These are phyloP conservation scores for rapeseed (Brassica napus) DNA, from an alignment of 345 rosid genomes.

Conservation along the genomic window DNA sequence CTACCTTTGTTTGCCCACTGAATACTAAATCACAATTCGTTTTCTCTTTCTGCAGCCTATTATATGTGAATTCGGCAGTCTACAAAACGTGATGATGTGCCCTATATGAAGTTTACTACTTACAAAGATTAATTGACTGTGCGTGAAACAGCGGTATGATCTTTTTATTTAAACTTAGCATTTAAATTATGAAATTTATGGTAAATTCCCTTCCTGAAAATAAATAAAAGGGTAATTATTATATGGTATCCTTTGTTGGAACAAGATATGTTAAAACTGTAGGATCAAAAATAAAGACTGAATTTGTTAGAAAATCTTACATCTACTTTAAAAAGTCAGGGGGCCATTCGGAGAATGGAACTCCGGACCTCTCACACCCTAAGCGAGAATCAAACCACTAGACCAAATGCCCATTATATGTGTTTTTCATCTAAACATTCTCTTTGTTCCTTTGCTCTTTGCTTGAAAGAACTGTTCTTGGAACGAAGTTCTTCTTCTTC, in stretches of 20 bases:
- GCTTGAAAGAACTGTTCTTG: not conserved
- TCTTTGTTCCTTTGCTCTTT: not conserved
- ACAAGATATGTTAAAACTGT: not conserved
- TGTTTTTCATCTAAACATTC: not conserved
- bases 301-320: not conserved
- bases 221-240: not conserved
- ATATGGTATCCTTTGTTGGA: not conserved
- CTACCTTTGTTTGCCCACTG: not conserved
- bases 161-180: not conserved
- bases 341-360: constrained; percentile 42
- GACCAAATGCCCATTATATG: constrained; percentile 57
- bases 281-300: not conserved
- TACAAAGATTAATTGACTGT: not conserved
- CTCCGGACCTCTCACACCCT: constrained; percentile 86
- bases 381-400: constrained; percentile 86
- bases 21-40: not conserved
- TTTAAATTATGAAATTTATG: not conserved
- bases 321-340: not conserved
- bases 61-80: not conserved
- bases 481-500: not conserved
- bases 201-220: not conserved
- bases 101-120: not conserved
- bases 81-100: not conserved
- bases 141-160: not conserved
- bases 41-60: not conserved